These are phyloP conservation scores for Cryptosporidium tyzzeri DNA, from an alignment of 169 alveolate genomes.

Conservation along the genomic window DNA sequence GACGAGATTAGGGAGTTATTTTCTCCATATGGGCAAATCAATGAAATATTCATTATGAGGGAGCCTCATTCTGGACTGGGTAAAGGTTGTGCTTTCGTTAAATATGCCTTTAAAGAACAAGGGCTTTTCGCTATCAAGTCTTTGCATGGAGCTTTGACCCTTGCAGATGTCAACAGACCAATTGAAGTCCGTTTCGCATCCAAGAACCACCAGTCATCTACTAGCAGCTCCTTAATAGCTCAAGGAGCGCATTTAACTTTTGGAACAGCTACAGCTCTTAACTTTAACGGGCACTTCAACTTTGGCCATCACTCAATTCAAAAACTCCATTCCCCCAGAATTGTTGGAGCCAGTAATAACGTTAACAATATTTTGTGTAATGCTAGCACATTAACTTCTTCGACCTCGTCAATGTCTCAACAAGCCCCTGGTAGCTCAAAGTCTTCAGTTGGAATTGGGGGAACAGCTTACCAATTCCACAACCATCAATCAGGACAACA, in stretches of 20 bases:
- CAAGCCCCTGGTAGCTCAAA: slow-evolving; percentile 1
- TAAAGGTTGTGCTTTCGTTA: slow-evolving; percentile 92
- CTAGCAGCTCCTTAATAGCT: slow-evolving; percentile 13
- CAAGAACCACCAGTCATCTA: background rate
- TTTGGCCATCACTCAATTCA: background rate
- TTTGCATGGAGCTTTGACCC: slow-evolving; percentile 84
- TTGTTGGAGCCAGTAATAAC: background rate
- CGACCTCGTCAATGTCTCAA: slow-evolving; percentile 33
- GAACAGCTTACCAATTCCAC: slow-evolving; percentile 4
- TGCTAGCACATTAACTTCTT: slow-evolving; percentile 25
- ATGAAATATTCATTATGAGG: slow-evolving; percentile 88
- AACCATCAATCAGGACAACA: slow-evolving; percentile 13
- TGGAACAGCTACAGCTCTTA: slow-evolving; percentile 7
- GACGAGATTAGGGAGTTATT: slow-evolving; percentile 86
- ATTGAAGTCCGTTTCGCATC: slow-evolving; percentile 90
- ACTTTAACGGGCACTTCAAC: background rate
- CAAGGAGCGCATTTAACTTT: slow-evolving; percentile 1
- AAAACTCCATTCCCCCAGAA: slow-evolving; percentile 22
- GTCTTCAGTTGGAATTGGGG: slow-evolving; percentile 3
- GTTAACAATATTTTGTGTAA: background rate
- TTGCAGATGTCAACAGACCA: slow-evolving; percentile 88
- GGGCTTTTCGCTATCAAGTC: slow-evolving; percentile 88
- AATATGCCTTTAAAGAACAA: slow-evolving; percentile 89
- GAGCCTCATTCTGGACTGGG: slow-evolving; percentile 87
- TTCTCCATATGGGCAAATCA: slow-evolving; percentile 86